Evolutionary conservation across 306 rosid genomes (phyloP).

Genomic region (Castanospermum australe): DNA sequence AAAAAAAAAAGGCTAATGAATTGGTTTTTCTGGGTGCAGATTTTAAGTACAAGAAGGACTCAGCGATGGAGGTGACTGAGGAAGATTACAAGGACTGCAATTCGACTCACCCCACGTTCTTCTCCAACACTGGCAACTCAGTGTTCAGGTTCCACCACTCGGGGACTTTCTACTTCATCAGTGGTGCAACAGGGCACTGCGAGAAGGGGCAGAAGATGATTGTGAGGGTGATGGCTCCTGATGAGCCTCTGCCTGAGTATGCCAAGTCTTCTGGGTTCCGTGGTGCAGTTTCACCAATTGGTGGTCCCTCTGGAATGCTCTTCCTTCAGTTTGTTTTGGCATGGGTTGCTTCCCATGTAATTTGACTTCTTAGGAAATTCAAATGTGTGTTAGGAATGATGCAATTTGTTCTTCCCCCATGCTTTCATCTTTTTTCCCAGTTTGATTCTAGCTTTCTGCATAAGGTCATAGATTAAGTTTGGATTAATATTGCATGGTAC

Average conservation of each 20-base stretch:
- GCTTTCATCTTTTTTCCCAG: not conserved
- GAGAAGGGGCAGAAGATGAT: constrained; percentile 73
- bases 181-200: constrained; percentile 81
- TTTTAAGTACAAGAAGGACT: constrained; percentile 73
- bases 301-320: constrained; percentile 25
- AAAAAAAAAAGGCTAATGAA: not conserved
- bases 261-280: constrained; percentile 29
- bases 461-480: not conserved
- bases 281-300: constrained; percentile 1
- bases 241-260: constrained; percentile 33
- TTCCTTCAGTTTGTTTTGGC: constrained; percentile 30
- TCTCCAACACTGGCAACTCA: constrained; percentile 64
- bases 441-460: not conserved
- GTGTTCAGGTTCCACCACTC: constrained; percentile 47
- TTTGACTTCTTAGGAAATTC: constrained; percentile 6
- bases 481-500: not conserved
- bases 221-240: constrained; percentile 55
- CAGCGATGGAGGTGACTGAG: constrained; percentile 76
- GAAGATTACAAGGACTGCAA: constrained; percentile 62
- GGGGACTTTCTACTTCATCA: constrained; percentile 80
- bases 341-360: not conserved
- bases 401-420: not conserved
- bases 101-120: constrained; percentile 71
- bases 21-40: constrained; percentile 28
- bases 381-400: not conserved